Base-by-base conservation (phyloP, 768 basidiomycete genomes). In the Tulasnella sp. region DNA sequence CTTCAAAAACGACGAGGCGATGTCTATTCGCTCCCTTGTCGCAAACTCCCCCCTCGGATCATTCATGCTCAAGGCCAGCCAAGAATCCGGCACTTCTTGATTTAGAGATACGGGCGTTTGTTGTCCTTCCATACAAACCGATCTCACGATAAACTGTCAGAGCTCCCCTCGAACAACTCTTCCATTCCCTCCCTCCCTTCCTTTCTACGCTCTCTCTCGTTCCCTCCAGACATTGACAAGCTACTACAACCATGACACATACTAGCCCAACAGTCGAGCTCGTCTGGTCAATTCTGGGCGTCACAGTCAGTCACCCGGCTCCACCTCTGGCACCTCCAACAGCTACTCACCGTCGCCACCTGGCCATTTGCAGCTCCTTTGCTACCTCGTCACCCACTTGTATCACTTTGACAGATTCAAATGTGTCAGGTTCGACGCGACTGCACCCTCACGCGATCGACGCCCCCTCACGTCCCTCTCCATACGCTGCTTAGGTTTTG, bases 351-450 rank as follows among this genome's bases (percentile, higher is more conserved):
- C 29, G 12, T 14, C 49, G 40, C 35, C 59, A 25, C 41, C 29
- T 29, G 27, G 21, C 15, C 25, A 27, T 32, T 37, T 31, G 21
- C 57, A 61, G 60, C 40, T 59, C 14, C 40, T 61, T 32, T 19
- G 27, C 2, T 61, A 60, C 37, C 58, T 61, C 39, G 21, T 61
- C 17, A 60, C 60, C 27, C 60, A 61, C 45, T 37, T 61, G 2
- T 59, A 45, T 32, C 39, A 61, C 21, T 61, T 61, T 43, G 60
- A 61, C 43, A 32, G 59, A 6, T 61, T 61, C 42, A 37, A 32
- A 43, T 59, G 58, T 35, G 25, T 61, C 2, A 58, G 48, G 60
- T 61, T n/a, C 23, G 46, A 41, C 1, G 7, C 31, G 8, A 19
- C 7, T 15, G 32, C 17, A 19, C 15, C 9, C 17, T 32, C 23